Conservation (phyloP, 225 moss, liverwort and hornwort species). For the Asterella californica region DNA sequence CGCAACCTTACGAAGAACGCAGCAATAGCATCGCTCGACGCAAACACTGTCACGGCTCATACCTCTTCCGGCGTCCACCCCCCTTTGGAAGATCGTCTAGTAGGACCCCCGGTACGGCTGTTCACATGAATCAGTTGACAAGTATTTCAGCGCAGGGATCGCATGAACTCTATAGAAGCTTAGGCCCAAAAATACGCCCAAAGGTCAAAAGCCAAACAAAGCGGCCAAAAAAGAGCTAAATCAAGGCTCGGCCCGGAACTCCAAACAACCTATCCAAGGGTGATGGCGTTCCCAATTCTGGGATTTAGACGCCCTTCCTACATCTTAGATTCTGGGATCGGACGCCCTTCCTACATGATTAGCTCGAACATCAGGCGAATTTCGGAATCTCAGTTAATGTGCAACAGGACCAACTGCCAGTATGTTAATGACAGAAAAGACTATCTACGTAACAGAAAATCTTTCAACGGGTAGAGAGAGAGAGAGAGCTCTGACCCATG, state of each 20-base stretch:
- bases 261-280: background rate
- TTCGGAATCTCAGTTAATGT: too few relatives aligned
- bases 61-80: conserved; percentile 99
- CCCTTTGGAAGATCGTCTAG: conserved; percentile 94
- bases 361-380: too few relatives aligned
- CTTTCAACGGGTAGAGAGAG: background rate
- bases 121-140: conserved; percentile 25
- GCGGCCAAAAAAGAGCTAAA: background rate
- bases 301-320: too few relatives aligned
- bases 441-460: too few relatives aligned
- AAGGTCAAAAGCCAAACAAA: too few relatives aligned
- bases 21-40: background rate
- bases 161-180: background rate
- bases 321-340: too few relatives aligned
- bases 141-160: background rate
- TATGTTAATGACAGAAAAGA: too few relatives aligned
- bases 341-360: too few relatives aligned
- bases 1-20: too few relatives aligned
- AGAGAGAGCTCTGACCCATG: conserved; percentile 47
- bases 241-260: background rate
- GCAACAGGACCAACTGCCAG: too few relatives aligned
- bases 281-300: too few relatives aligned
- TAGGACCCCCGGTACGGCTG: conserved; percentile 98
- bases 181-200: background rate
- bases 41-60: conserved; percentile 1